Base-by-base conservation (phyloP, 805 yeast species). In the Candida odintsovae region DNA sequence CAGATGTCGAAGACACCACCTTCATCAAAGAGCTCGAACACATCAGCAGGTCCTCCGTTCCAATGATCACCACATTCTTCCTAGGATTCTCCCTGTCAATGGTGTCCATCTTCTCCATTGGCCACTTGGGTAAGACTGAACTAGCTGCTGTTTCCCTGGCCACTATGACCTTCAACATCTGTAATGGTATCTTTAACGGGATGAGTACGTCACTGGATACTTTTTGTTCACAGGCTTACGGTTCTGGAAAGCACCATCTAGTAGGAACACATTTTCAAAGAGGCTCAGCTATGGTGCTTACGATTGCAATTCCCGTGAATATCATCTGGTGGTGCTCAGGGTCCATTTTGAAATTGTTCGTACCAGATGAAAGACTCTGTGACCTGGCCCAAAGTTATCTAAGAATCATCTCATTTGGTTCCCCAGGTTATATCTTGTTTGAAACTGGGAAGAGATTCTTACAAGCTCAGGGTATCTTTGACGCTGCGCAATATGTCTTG, bases 401-500 rank as follows among this genome's bases (percentile, higher is more conserved):
- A 54, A 68, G 86, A 45, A 64, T 76, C 9, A 68, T 75, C 40
- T 66, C 76, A 1, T 53, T 77, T 41, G 90, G 90, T 8, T 70
- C 82, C 7, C 95, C 95, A 0, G 94, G 89, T 0, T 73, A 79
- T 51, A 67, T 82, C 35, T 45, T 83, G 9, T 86, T 86, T 58
- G 95, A 86, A 63, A 73, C 86, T 2, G 89, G 89, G 4, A 86
- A 86, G 63, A 69, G 90, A 42, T 85, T 75, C 57, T 66, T 86
- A 44, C 94, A 86, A 65, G 82, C 90, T 0, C 95, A 86, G 62
- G 84, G 85, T 28, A 77, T 83, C 20, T 86, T 82, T 69, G 77
- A 81, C 53, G 92, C 90, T 18, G 78, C 85, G 3, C 84, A 90
- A 10, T 75, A 77, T 49, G 78, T 79, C 5, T 65, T 86, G 28